These are phyloP conservation scores for Plasmodium ovale DNA, from an alignment of 169 alveolate genomes.

Conservation along the genomic window DNA sequence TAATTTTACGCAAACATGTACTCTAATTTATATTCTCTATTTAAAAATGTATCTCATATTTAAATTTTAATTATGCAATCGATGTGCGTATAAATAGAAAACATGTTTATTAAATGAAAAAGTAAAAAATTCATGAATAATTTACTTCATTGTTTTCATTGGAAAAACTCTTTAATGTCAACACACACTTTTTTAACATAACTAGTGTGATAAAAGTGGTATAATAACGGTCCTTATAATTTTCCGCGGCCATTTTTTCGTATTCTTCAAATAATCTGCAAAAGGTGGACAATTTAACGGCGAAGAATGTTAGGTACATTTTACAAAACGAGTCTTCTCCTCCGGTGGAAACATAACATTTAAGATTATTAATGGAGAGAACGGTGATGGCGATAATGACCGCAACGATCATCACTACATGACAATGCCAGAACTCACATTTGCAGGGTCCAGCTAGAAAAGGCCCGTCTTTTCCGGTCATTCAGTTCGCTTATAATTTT, in stretches of 20 bases:
- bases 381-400: too few species aligned
- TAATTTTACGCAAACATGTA: neutral
- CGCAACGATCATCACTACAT: too few species aligned
- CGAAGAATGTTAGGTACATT: neutral
- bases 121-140: neutral
- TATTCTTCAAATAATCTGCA: constrained; percentile 68
- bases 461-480: constrained; percentile 64
- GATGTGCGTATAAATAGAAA: neutral
- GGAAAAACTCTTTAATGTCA: constrained; percentile 57
- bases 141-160: constrained; percentile 59
- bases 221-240: constrained; percentile 45
- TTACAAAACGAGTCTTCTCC: neutral
- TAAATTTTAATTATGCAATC: too few species aligned
- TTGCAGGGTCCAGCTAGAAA: constrained; percentile 75
- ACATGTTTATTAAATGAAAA: neutral
- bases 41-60: neutral
- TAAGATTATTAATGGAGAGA: too few species aligned
- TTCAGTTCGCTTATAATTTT: constrained; percentile 73
- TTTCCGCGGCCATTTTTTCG: constrained; percentile 59
- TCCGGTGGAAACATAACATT: too few species aligned
- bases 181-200: constrained; percentile 69
- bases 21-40: neutral
- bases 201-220: constrained; percentile 57
- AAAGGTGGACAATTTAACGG: neutral
- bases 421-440: constrained; percentile 55